Percentiles rank a stretch among this genome's conserved stretches.
These are phyloP conservation scores for Rubia yunnanensis DNA, from an alignment of 257 asterid genomes.

Conservation along the genomic window DNA sequence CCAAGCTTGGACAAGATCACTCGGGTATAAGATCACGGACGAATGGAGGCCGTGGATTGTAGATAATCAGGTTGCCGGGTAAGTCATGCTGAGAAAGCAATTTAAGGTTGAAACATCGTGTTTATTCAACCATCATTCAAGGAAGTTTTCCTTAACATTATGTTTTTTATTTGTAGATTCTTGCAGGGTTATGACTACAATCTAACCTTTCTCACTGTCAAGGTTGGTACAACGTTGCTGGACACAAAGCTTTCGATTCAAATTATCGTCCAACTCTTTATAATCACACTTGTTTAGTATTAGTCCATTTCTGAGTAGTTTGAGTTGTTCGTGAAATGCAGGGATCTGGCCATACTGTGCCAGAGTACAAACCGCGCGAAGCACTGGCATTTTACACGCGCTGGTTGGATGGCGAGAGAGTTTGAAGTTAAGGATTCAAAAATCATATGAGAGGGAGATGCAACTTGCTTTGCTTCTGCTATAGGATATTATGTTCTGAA, in stretches of 20 bases:
- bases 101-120: neutral
- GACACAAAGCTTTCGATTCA: neutral
- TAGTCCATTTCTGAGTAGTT: neutral
- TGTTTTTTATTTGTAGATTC: conserved; percentile 31
- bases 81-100: conserved; percentile 9
- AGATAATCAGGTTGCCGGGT: conserved; percentile 75
- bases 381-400: conserved; percentile 65
- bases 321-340: conserved; percentile 15
- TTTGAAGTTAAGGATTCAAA: conserved; percentile 20
- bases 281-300: neutral
- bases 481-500: neutral
- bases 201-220: conserved; percentile 74
- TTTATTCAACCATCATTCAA: too few species aligned
- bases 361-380: conserved; percentile 90
- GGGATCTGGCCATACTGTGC: conserved; percentile 96
- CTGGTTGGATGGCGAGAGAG: conserved; percentile 49
- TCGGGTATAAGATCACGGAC: conserved; percentile 63
- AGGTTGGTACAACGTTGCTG: conserved; percentile 33
- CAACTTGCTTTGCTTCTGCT: neutral
- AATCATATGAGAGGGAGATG: neutral
- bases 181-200: conserved; percentile 67
- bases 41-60: conserved; percentile 86
- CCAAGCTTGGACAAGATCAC: conserved; percentile 79
- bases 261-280: neutral
- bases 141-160: neutral